phyloP scores from a whole-genome alignment of 1,284 basidiomycete genomes.

The Malassezia globosa region DNA sequence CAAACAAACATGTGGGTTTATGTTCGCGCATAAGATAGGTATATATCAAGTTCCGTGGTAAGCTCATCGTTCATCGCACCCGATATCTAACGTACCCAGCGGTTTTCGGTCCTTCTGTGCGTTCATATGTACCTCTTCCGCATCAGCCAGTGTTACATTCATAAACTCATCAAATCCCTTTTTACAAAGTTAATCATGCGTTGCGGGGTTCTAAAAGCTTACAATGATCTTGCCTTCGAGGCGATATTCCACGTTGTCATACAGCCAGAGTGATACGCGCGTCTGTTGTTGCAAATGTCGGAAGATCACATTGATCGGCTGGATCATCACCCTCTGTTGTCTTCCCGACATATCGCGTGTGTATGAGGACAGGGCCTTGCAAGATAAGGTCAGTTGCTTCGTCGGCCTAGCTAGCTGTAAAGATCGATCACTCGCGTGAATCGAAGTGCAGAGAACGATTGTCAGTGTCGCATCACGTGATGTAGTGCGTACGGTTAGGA shows the following conservation, averaged over 20 bases:
- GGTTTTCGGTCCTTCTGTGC: slow-evolving; percentile 32
- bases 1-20: too few relatives aligned
- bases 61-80: too few relatives aligned
- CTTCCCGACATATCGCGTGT: slow-evolving; percentile 15
- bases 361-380: neutral
- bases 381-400: too few relatives aligned
- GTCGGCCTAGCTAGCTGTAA: too few relatives aligned
- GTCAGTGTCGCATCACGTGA: neutral
- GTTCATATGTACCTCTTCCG: slow-evolving; percentile 66
- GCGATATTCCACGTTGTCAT: slow-evolving; percentile 91
- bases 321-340: slow-evolving; percentile 29
- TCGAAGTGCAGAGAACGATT: neutral
- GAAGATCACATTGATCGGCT: slow-evolving; percentile 77
- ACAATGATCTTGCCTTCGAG: slow-evolving; percentile 84
- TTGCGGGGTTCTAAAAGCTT: slow-evolving; percentile 12
- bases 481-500: neutral
- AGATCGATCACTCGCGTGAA: too few relatives aligned
- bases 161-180: slow-evolving; percentile 99
- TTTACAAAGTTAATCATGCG: too few relatives aligned
- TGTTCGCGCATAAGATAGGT: too few relatives aligned
- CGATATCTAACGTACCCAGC: slow-evolving; percentile 24
- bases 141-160: slow-evolving; percentile 95
- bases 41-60: too few relatives aligned
- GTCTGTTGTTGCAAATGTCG: slow-evolving; percentile 88
- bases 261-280: slow-evolving; percentile 87